Base-by-base conservation (phyloP, 805 yeast genomes). In the Candida nitratophila region DNA sequence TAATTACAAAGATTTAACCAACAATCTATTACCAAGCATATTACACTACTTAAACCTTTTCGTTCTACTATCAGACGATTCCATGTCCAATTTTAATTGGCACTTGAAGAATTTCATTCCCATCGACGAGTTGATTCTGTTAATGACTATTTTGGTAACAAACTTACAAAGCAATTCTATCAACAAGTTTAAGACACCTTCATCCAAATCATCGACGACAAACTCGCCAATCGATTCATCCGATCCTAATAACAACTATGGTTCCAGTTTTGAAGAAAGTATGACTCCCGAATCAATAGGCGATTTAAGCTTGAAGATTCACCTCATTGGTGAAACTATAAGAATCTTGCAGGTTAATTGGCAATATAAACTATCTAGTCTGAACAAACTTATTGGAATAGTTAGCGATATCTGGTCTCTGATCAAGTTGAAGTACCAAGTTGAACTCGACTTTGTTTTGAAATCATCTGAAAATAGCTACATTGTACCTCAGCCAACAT, bases 31-130 rank as follows among this genome's bases (percentile, higher is more conserved):
- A 32, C 83, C 84, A 1, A 70, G 80, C 1, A 66, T 79, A 11
- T 53, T 79, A 38, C 83, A 79, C 51, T 77, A 76, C 49, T 59
- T 79, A 49, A 74, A 74, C 50, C 77, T 76, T 46, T 79, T 78
- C 52, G 59, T 75, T 47, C 71, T 73, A 54, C 70, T 74, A 49
- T 72, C 73, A 45, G 74, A 76, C 49, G 44, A 46, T 21, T 44
- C 44, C 14, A 43, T 54, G 50, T 38, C 43, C 24, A 51, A 71
- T 44, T 79, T 66, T 56, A 79, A 78, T 50, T 79, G 84, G 84
- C 79, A 77, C 49, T 68, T 78, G 40, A 72, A 78, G 52, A 65
- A 81, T 38, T 75, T 77, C n/a, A 70, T 79, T 40, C 85, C 85
- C 3, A 64, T 78, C 42, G 83, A 79, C 57, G 76, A 81, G 8